phyloP scores from a whole-genome alignment of 345 rosid species.

The Eucalyptus viminalis region DNA sequence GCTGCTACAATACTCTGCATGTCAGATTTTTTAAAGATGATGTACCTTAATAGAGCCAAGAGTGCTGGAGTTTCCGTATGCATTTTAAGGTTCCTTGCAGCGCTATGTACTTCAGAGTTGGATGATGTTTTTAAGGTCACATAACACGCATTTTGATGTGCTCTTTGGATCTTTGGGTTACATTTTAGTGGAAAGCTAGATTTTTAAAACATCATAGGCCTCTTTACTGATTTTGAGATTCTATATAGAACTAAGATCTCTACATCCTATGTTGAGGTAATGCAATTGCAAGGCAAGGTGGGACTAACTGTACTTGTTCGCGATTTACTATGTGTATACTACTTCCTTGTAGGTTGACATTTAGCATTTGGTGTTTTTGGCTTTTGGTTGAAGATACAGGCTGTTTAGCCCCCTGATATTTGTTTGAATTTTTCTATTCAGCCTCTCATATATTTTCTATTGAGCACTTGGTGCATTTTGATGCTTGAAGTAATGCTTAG shows the following conservation, averaged over 20 bases:
- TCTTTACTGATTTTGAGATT: not conserved
- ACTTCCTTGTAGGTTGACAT: not conserved
- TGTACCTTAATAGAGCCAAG: not conserved
- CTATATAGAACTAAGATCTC: not conserved
- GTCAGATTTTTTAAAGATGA: not conserved
- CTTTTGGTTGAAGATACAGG: not conserved
- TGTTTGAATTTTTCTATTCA: not conserved
- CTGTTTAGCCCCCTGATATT: not conserved
- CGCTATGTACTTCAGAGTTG: not conserved
- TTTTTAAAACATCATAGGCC: not conserved
- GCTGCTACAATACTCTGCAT: not conserved
- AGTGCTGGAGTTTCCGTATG: not conserved
- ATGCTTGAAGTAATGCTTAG: not conserved
- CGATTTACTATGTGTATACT: not conserved
- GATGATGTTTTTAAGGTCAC: not conserved
- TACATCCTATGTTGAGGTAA: not conserved
- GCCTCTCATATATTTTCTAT: not conserved
- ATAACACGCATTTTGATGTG: not conserved
- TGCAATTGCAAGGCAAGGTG: not conserved
- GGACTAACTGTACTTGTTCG: not conserved
- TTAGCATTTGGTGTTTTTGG: not conserved
- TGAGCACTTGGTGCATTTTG: not conserved
- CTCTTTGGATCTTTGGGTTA: not conserved
- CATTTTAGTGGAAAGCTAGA: not conserved
- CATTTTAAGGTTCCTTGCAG: not conserved